These are phyloP conservation scores for Dunaliella sp. DNA, from an alignment of 139 green algal genomes.

Conservation along the genomic window DNA sequence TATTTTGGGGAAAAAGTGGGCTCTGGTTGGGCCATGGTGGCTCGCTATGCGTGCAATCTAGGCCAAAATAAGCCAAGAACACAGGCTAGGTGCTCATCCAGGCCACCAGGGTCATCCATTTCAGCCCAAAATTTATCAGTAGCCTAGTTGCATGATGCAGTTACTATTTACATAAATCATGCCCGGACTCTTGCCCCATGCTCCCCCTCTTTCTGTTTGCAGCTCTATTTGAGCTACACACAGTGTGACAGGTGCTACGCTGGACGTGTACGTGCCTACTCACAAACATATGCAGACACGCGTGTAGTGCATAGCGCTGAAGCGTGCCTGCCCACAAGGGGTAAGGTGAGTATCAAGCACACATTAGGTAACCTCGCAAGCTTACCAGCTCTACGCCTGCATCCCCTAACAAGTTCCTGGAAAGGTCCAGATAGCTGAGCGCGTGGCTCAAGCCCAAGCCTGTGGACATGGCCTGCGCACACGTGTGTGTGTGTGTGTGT, in stretches of 20 bases:
- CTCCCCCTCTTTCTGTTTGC: neutral
- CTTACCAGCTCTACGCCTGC: neutral
- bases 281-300: neutral
- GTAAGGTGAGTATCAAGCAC: neutral
- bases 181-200: neutral
- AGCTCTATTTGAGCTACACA: neutral
- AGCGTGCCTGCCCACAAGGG: neutral
- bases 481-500: neutral
- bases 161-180: too few species aligned
- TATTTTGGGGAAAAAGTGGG: too few species aligned
- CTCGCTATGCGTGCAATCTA: too few species aligned
- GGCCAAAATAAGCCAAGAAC: too few species aligned
- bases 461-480: conserved; percentile 1
- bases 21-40: too few species aligned
- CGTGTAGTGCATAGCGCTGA: neutral
- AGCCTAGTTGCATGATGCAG: too few species aligned
- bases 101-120: too few species aligned
- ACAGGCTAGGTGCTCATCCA: too few species aligned
- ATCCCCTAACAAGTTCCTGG: neutral
- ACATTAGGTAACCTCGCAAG: neutral
- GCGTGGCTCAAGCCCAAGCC: neutral
- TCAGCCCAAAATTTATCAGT: too few species aligned
- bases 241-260: neutral
- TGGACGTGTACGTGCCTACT: neutral
- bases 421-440: conserved; percentile 16